phyloP scores from a whole-genome alignment of 352 stramenopile species.

The Phytophthora megakarya region DNA sequence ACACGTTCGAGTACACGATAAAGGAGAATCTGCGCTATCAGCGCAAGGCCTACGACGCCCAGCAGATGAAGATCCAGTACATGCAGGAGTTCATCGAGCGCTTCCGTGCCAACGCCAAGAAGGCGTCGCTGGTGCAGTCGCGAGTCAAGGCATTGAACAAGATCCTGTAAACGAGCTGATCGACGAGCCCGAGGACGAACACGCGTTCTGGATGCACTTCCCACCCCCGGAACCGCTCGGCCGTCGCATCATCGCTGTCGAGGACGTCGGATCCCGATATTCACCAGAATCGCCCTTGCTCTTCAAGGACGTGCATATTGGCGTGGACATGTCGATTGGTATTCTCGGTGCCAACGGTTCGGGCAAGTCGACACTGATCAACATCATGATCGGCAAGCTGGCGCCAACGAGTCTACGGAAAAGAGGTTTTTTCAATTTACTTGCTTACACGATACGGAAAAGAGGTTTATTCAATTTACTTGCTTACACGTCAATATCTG shows the following conservation, averaged over 20 bases:
- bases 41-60: slow-evolving; percentile 88
- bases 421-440: too few species aligned
- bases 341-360: slow-evolving; percentile 93
- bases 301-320: slow-evolving; percentile 95
- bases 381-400: slow-evolving; percentile 97
- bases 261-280: slow-evolving; percentile 86
- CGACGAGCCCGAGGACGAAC: slow-evolving; percentile 93
- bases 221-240: slow-evolving; percentile 94
- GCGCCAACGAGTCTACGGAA: too few species aligned
- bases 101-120: slow-evolving; percentile 95
- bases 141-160: slow-evolving; percentile 95
- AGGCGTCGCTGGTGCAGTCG: slow-evolving; percentile 95
- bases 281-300: slow-evolving; percentile 57
- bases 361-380: slow-evolving; percentile 96
- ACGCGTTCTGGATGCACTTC: slow-evolving; percentile 95
- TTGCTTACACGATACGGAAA: too few species aligned
- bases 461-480: too few species aligned
- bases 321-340: slow-evolving; percentile 96
- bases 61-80: slow-evolving; percentile 91
- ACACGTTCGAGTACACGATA: slow-evolving; percentile 95
- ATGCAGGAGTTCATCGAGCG: slow-evolving; percentile 98
- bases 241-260: slow-evolving; percentile 94
- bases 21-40: slow-evolving; percentile 94
- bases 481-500: too few species aligned
- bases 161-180: slow-evolving; percentile 89